Percentiles rank a stretch among this genome's conserved stretches.
phyloP scores from a whole-genome alignment of 495 filamentous ascomycete genomes.

The Neurospora hispaniola region DNA sequence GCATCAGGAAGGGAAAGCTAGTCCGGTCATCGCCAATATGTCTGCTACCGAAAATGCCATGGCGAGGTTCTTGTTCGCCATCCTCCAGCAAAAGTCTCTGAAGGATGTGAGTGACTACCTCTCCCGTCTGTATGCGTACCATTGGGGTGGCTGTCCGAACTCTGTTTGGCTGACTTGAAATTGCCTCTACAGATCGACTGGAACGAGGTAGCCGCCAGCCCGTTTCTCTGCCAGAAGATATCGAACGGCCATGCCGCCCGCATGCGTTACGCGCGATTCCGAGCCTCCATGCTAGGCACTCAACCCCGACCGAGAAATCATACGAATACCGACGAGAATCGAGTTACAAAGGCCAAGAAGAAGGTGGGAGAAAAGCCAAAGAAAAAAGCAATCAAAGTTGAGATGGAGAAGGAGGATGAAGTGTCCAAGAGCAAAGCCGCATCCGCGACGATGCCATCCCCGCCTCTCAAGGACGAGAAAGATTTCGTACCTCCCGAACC shows the following conservation, averaged over 20 bases:
- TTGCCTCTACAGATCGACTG: conserved; percentile 52
- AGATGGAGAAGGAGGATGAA: conserved; percentile 22
- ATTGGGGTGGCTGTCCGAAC: neutral
- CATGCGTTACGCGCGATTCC: conserved; percentile 69
- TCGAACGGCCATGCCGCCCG: conserved; percentile 74
- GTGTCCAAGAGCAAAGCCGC: neutral
- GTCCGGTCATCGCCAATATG: conserved; percentile 22
- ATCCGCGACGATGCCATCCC: neutral
- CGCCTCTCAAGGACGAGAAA: conserved; percentile 1
- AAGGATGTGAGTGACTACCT: conserved; percentile 47
- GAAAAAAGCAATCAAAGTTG: conserved; percentile 4
- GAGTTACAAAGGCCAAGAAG: conserved; percentile 33
- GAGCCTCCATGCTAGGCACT: conserved; percentile 26
- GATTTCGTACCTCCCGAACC: neutral
- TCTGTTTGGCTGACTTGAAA: neutral
- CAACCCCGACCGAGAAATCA: conserved; percentile 33
- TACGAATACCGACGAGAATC: conserved; percentile 20
- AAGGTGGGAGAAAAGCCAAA: conserved; percentile 7
- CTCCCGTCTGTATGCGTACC: neutral
- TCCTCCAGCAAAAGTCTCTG: conserved; percentile 63
- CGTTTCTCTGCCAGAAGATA: conserved; percentile 43
- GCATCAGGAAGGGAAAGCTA: neutral
- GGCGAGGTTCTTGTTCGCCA: conserved; percentile 60
- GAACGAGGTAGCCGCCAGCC: conserved; percentile 52
- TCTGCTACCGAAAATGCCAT: conserved; percentile 40